Base-by-base conservation (phyloP, 164 flowering plant species). In the Macadamia tetraphylla region DNA sequence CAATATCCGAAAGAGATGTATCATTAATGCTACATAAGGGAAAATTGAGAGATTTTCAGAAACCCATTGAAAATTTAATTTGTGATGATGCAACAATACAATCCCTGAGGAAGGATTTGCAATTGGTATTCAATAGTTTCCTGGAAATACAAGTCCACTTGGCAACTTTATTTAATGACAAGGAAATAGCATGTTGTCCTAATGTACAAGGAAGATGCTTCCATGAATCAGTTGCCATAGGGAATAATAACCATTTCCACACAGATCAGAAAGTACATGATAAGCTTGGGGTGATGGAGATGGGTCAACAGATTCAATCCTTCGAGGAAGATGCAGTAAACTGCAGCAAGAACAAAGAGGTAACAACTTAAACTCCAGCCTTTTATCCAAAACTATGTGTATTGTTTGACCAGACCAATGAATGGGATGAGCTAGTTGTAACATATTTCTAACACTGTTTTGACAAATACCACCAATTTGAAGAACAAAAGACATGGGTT, bases 51-150 rank as follows among this genome's bases (percentile, higher is more conserved):
- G 71, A 60, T 14, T 62, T 23, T 23, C 55, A 70, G 48, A 29
- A 29, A 56, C 66, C 62, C 43, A 17, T 58, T 32, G 56, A 68
- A 29, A 60, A 46, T 23, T 52, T 66, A 49, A 18, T 14, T 58
- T 49, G 18, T 8, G 6, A 67, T 51, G 65, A 79, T 61, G 64
- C 64, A 61, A 63, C 63, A 18, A 68, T 17, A 57, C 13, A 53
- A 17, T 43, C 44, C 65, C 67, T 80, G 70, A 76, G 48, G 74
- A 67, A 65, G 72, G 86, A 86, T 73, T 14, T 82, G 13, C 67
- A 69, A 40, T 69, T 58, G 63, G 71, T 74, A 60, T 67, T 73
- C 52, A 44, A 65, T 67, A 67, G 79, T 62, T 83, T 85, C 60
- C 63, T 60, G 35, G 67, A 75, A 65, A 52, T 83, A 67, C 70